Base-by-base conservation (phyloP, 495 filamentous ascomycete species). In the Entonaema liquescens region DNA sequence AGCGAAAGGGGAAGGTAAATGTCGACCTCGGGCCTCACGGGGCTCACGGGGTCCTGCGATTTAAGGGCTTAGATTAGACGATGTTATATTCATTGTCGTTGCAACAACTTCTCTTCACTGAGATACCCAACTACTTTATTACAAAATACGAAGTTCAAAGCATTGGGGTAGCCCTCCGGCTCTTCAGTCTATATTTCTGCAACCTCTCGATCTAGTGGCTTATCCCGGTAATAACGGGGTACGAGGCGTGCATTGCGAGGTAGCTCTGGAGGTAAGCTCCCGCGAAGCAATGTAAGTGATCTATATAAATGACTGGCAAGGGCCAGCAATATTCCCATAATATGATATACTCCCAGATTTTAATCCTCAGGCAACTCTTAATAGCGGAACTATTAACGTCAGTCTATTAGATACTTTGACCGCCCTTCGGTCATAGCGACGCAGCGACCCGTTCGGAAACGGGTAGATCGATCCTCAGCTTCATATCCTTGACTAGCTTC, bases 51-150 rank as follows among this genome's bases (percentile, higher is more conserved):
- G 83, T 92, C 47, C 81, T 90, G 74, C 86, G 82, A 33, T 91
- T 93, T 71, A 81, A 84, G 64, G 90, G 90, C 61, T 64, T 93
- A 75, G 89, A 90, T 80, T 91, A 75, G 81, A 65, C 36, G 61
- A 33, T 40, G 2, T 50, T 28, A 26, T 47, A 25, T 5, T 15
- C 44, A 31, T 9, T 4, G 9, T 38, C 35, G 12, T 42, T 33
- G 13, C n/a, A 23, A 59, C 31, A 11, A 57, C 57, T 59, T 58
- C 40, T 66, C n/a, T 58, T 42, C 63, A 5, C 44, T 49, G 65
- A 64, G 72, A 74, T 77, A 75, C 72, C 75, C 72, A 72, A 25
- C n/a, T 40, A 60, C 15, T 2, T 58, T 36, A 15, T 2, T 7
- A 33, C 1, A 6, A 31, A 31, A 31, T 31, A 33, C 5, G 31